These are phyloP conservation scores for Colletotrichum aenigma DNA, from an alignment of 2,329 filamentous ascomycete species.

Conservation along the genomic window DNA sequence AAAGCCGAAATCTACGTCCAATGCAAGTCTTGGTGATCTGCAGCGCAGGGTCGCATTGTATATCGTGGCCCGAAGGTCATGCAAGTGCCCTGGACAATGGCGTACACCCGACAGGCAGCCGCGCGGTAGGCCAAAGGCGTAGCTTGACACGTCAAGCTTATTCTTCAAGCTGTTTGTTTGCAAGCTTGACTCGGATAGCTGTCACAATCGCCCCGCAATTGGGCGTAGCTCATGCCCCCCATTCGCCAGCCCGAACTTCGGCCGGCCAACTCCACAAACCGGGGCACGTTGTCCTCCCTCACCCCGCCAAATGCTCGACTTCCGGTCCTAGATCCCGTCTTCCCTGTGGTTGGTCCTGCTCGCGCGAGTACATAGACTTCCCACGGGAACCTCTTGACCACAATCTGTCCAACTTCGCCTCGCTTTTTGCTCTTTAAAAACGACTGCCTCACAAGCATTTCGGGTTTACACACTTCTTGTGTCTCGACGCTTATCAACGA, in stretches of 20 bases:
- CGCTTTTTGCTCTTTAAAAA: neutral
- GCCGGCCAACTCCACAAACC: slow-evolving; percentile 13
- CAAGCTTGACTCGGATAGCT: neutral
- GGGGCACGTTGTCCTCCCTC: neutral
- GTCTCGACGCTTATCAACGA: neutral
- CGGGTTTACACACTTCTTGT: neutral
- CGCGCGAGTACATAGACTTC: neutral
- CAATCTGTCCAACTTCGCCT: neutral
- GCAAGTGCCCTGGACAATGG: neutral
- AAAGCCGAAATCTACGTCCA: neutral
- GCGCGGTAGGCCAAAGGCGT: neutral
- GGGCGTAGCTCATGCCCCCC: neutral
- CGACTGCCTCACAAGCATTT: neutral
- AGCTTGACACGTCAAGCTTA: neutral
- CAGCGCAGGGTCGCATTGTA: neutral
- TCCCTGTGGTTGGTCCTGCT: neutral
- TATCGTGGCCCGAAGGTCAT: neutral
- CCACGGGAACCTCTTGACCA: neutral
- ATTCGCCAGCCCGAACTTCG: slow-evolving; percentile 12
- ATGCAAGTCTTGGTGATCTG: neutral
- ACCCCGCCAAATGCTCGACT: neutral
- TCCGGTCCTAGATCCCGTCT: slow-evolving; percentile 3
- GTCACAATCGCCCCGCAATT: neutral
- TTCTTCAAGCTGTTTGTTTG: neutral
- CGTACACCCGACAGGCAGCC: neutral